Conservation (phyloP, 129 eudicot genomes). For the Lactuca saligna region DNA sequence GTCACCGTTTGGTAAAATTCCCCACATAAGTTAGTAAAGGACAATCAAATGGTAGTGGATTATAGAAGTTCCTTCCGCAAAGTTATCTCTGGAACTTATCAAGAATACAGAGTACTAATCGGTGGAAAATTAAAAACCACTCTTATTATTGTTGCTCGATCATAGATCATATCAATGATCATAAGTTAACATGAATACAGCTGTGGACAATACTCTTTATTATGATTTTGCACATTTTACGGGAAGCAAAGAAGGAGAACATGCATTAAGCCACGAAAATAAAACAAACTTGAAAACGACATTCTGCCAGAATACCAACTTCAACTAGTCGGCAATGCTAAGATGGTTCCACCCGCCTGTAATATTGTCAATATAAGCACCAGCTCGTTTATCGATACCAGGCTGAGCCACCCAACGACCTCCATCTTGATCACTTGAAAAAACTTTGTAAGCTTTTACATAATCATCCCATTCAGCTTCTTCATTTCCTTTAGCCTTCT, state of each 20-base stretch:
- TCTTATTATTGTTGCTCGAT: conserved; percentile 18
- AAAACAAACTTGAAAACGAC: conserved; percentile 9
- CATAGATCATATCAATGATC: conserved; percentile 33
- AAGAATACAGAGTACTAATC: not conserved
- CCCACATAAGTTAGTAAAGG: too few relatives aligned
- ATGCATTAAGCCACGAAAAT: conserved; percentile 5
- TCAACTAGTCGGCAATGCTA: conserved; percentile 20
- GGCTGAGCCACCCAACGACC: conserved; percentile 44
- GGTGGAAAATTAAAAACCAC: conserved; percentile 3
- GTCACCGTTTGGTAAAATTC: too few relatives aligned
- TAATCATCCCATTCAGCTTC: conserved; percentile 31
- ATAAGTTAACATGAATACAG: conserved; percentile 20
- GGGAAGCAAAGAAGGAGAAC: conserved; percentile 8
- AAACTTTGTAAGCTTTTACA: conserved; percentile 26
- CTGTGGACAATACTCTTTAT: conserved; percentile 10
- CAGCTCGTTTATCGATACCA: conserved; percentile 39
- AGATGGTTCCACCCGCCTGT: conserved; percentile 41
- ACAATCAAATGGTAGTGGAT: too few relatives aligned
- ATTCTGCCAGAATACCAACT: not conserved
- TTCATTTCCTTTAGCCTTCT: conserved; percentile 23
- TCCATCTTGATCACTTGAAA: conserved; percentile 42
- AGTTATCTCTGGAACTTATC: not conserved
- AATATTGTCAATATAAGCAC: conserved; percentile 30
- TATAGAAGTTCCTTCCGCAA: not conserved
- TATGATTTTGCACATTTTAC: conserved; percentile 7